These are phyloP conservation scores for Eutypa lata DNA, from an alignment of 2,329 filamentous ascomycete species.

Conservation along the genomic window DNA sequence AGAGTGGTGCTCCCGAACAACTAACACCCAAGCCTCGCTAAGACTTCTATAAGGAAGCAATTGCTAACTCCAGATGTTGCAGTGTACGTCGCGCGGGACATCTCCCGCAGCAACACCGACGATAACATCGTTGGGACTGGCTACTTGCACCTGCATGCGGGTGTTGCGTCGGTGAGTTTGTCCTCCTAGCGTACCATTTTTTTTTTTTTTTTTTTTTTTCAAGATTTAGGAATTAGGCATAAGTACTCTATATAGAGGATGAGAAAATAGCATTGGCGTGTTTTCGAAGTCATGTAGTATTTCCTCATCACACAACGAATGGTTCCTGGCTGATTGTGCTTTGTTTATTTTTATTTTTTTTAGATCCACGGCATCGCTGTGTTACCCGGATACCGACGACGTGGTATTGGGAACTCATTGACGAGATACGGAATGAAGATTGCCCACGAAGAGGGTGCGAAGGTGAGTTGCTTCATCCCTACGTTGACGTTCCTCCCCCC, in stretches of 20 bases:
- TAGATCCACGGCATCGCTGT: slow-evolving; percentile 3
- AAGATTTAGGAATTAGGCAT: no score
- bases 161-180: neutral
- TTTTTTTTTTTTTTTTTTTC: no score
- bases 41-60: no score
- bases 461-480: neutral
- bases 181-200: neutral
- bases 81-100: neutral
- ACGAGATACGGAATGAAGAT: neutral
- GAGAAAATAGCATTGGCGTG: no score
- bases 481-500: neutral
- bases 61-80: neutral
- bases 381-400: neutral
- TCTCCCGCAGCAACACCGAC: neutral
- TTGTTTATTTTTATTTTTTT: neutral
- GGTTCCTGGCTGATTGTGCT: no score
- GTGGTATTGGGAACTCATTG: neutral
- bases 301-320: no score
- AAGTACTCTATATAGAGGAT: no score
- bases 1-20: no score
- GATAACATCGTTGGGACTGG: slow-evolving; percentile 2
- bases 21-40: no score
- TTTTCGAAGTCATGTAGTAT: no score
- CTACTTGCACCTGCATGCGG: slow-evolving; percentile 2
- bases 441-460: neutral